phyloP scores from a whole-genome alignment of 1,139 yeast genomes.

The Yamadazyma buinensis region DNA sequence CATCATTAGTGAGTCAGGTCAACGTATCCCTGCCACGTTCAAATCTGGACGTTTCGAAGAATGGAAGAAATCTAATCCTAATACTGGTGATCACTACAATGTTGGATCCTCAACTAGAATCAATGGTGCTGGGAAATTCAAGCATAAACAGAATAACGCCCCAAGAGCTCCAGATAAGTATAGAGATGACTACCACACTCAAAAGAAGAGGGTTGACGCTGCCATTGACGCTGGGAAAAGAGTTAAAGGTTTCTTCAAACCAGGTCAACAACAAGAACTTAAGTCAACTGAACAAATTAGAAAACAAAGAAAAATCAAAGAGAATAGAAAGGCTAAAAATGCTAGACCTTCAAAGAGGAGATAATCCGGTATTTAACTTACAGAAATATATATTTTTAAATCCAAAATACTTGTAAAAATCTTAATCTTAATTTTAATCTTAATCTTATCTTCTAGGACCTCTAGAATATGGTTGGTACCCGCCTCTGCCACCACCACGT shows the following conservation, averaged over 20 bases:
- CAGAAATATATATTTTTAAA: too few relatives aligned
- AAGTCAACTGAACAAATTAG: slow-evolving; percentile 72
- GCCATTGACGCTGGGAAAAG: slow-evolving; percentile 74
- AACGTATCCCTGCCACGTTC: slow-evolving; percentile 86
- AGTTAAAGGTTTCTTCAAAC: slow-evolving; percentile 65
- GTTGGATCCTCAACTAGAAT: slow-evolving; percentile 12
- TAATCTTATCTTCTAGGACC: slow-evolving; percentile 11
- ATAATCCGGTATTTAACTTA: too few relatives aligned
- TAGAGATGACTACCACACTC: slow-evolving; percentile 82
- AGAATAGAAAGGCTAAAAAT: slow-evolving; percentile 77
- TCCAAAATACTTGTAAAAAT: not conserved
- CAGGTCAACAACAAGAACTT: slow-evolving; percentile 57
- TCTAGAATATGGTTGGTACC: slow-evolving; percentile 28
- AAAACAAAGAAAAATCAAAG: slow-evolving; percentile 66
- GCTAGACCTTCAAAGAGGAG: slow-evolving; percentile 58
- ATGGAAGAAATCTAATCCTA: slow-evolving; percentile 65
- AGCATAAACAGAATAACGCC: slow-evolving; percentile 72
- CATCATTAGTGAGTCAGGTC: slow-evolving; percentile 94
- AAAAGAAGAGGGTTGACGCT: slow-evolving; percentile 76
- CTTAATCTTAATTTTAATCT: not conserved
- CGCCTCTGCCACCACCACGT: slow-evolving; percentile 21
- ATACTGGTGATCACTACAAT: slow-evolving; percentile 7
- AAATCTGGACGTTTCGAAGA: slow-evolving; percentile 88
- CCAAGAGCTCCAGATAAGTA: slow-evolving; percentile 87
- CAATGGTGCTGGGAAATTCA: slow-evolving; percentile 45